Percentiles rank a stretch among this genome's conserved stretches.
Evolutionary conservation across 768 basidiomycete species (phyloP).

Genomic region (Rhodotorula graminis): DNA sequence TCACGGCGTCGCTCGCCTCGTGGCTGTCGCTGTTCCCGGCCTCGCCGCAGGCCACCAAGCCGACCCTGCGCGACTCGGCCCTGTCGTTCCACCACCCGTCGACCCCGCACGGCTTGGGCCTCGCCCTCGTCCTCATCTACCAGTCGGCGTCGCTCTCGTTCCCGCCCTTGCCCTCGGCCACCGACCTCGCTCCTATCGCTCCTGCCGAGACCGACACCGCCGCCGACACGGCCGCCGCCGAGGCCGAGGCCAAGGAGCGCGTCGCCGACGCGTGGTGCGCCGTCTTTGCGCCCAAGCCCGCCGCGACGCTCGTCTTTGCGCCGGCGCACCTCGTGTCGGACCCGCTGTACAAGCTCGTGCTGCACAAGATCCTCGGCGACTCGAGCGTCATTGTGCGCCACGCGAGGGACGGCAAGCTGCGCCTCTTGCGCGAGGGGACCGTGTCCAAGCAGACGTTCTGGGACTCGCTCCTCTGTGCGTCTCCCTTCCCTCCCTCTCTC

Average conservation of each 20-base stretch:
- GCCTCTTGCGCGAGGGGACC: slow-evolving; percentile 23
- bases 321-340: slow-evolving; percentile 9
- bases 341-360: slow-evolving; percentile 23
- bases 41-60: slow-evolving; percentile 15
- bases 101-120: slow-evolving; percentile 33
- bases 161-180: background rate
- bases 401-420: slow-evolving; percentile 30
- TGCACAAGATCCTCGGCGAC: slow-evolving; percentile 31
- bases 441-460: slow-evolving; percentile 26
- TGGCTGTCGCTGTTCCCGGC: slow-evolving; percentile 35
- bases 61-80: slow-evolving; percentile 23
- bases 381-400: slow-evolving; percentile 16
- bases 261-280: background rate
- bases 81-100: slow-evolving; percentile 36
- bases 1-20: slow-evolving; percentile 34
- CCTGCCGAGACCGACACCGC: background rate
- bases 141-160: slow-evolving; percentile 21
- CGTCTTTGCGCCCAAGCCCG: slow-evolving; percentile 2
- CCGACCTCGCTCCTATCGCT: background rate
- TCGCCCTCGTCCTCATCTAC: slow-evolving; percentile 32
- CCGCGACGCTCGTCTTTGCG: slow-evolving; percentile 23
- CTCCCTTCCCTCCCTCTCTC: background rate
- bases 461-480: slow-evolving; percentile 30
- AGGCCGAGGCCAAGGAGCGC: too few species aligned
- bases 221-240: background rate